Base-by-base conservation (phyloP, 1,284 basidiomycete species). In the Rhodotorula sp. region DNA sequence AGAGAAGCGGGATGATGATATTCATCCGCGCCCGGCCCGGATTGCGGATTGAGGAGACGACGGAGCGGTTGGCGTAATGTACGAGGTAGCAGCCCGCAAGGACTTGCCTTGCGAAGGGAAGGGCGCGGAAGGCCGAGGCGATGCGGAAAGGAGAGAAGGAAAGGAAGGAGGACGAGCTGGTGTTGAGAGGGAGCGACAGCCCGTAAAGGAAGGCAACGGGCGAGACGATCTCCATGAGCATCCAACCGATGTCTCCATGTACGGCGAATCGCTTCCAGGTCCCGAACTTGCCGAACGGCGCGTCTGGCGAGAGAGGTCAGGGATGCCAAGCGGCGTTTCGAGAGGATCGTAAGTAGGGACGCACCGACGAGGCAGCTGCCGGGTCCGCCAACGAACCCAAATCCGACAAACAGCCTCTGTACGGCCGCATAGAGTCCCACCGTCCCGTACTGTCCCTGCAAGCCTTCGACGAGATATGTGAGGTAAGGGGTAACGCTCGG, bases 221-320 rank as follows among this genome's bases (percentile, higher is more conserved):
- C 3, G 74, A 71, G n/a, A 75, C 66, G 51, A 74, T 62, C 46
- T 77, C 77, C 70, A 76, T 75, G n/a, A 74, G 15, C 46, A 76
- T 46, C 79, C 80, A 81, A 27, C 76, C 79, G n/a, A 76, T 4
- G 55, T 78, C 77, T 15, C 79, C 80, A 47, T 74, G 70, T 52
- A 77, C 64, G n/a, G 64, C 73, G 49, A 74, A 48, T 27, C 51
- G 46, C 13, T 56, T 49, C 20, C 32, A 55, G 22, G 44, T 13
- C 1, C 55, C 36, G 65, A 62, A 81, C 9, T 77, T 62, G 13
- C 80, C 80, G 57, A 80, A 79, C 2, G 80, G 80, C 1, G 80
- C 80, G 46, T 81, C 78, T 75, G 62, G n/a, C 15, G 27, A 20
- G 53, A 34, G 36, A 29, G 8, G 17, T 36, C 0, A 1, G 22